phyloP scores from a whole-genome alignment of 306 rosid genomes.

The Boehmeria nivea region DNA sequence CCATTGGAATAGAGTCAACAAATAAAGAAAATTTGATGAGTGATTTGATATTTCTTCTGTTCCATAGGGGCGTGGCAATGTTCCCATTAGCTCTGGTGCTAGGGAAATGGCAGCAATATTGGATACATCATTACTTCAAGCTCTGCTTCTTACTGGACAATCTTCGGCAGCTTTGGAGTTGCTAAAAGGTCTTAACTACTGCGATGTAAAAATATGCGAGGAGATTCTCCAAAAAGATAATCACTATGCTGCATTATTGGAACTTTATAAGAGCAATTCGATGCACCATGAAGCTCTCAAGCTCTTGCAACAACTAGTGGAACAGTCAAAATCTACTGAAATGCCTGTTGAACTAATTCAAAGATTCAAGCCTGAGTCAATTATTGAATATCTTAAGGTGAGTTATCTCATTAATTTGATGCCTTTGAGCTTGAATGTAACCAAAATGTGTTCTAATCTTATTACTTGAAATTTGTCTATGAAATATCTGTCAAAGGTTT shows the following conservation, averaged over 20 bases:
- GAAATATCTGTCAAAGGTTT: too few relatives aligned
- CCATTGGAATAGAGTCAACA: background rate
- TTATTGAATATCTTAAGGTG: constrained; percentile 98
- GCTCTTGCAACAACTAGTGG: constrained; percentile 72
- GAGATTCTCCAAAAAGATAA: constrained; percentile 68
- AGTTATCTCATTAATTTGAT: constrained; percentile 17
- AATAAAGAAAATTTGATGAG: background rate
- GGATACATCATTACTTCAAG: constrained; percentile 90
- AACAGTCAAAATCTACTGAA: constrained; percentile 62
- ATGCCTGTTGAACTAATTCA: constrained; percentile 45
- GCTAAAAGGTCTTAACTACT: constrained; percentile 74
- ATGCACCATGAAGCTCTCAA: constrained; percentile 92
- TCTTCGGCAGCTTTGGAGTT: constrained; percentile 64
- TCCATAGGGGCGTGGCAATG: constrained; percentile 62
- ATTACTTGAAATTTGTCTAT: too few relatives aligned
- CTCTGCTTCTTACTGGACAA: constrained; percentile 89
- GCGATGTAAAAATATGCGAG: constrained; percentile 81
- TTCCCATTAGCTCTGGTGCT: constrained; percentile 67
- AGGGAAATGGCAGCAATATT: constrained; percentile 90
- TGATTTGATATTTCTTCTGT: constrained; percentile 19
- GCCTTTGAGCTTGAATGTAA: constrained; percentile 7
- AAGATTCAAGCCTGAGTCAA: constrained; percentile 74
- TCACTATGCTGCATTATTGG: constrained; percentile 67
- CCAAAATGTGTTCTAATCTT: background rate
- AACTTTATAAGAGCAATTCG: constrained; percentile 84